These are phyloP conservation scores for Glonium stellatum DNA, from an alignment of 495 filamentous ascomycete genomes.

Conservation along the genomic window DNA sequence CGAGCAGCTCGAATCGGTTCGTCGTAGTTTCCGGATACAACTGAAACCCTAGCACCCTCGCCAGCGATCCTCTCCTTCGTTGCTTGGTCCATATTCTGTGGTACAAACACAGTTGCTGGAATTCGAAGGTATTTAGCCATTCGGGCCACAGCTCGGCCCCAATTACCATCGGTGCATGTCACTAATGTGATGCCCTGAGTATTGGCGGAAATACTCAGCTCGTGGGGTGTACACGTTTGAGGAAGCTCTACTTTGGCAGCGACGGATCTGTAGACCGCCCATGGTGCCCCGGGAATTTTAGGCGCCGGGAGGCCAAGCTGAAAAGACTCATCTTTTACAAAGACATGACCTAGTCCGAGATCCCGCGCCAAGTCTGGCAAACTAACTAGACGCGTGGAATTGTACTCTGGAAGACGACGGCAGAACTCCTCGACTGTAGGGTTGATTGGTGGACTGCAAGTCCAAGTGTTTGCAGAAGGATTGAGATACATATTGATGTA, in stretches of 20 bases:
- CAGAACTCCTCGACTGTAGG: conserved; percentile 31
- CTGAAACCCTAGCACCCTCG: conserved; percentile 51
- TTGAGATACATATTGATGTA: conserved; percentile 22
- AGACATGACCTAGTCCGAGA: conserved; percentile 48
- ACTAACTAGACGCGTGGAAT: conserved; percentile 38
- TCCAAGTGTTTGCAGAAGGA: conserved; percentile 15
- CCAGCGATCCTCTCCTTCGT: conserved; percentile 48
- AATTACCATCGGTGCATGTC: conserved; percentile 64
- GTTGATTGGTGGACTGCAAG: conserved; percentile 7
- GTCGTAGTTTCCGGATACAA: conserved; percentile 56
- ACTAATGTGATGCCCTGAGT: conserved; percentile 35
- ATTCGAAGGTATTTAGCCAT: conserved; percentile 54
- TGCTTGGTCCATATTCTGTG: conserved; percentile 43
- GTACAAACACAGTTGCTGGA: conserved; percentile 49
- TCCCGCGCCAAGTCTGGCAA: conserved; percentile 48
- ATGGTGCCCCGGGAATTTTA: conserved; percentile 74
- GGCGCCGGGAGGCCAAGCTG: conserved; percentile 57
- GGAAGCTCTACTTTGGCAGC: conserved; percentile 38
- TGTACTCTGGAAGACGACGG: conserved; percentile 31
- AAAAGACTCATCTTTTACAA: conserved; percentile 38
- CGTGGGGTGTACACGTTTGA: conserved; percentile 33
- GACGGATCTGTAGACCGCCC: conserved; percentile 56
- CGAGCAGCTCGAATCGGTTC: conserved; percentile 44
- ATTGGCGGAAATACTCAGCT: conserved; percentile 38
- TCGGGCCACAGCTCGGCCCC: conserved; percentile 60